Percentiles rank a stretch among this genome's conserved stretches.
phyloP scores from a whole-genome alignment of 2,329 filamentous ascomycete genomes.

The Graphiopsis chlorocephala region DNA sequence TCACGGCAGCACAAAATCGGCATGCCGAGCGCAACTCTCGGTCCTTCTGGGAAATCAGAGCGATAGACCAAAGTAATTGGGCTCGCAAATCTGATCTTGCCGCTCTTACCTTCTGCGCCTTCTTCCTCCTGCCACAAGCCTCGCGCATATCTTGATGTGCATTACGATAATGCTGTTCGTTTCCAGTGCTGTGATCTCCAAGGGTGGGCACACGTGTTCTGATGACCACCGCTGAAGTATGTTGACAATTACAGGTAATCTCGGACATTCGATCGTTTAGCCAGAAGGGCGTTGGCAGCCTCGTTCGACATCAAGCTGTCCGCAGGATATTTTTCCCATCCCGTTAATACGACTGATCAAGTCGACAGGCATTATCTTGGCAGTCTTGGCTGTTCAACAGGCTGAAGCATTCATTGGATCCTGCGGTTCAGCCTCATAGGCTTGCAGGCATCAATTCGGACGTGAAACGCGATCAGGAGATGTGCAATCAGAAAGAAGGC shows the following conservation, averaged over 20 bases:
- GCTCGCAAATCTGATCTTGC: neutral
- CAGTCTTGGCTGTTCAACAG: neutral
- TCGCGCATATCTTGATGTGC: neutral
- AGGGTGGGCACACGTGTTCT: neutral
- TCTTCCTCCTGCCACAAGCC: neutral
- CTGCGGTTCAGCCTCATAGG: neutral
- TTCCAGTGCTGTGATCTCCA: neutral
- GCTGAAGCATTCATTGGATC: neutral
- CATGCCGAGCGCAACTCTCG: neutral
- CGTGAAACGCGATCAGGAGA: neutral
- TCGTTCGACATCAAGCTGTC: neutral
- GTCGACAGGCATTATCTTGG: neutral
- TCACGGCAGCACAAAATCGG: neutral
- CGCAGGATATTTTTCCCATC: neutral
- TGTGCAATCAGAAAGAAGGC: neutral
- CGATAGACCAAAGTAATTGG: neutral
- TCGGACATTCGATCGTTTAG: neutral
- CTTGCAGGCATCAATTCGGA: neutral
- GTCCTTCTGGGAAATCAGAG: neutral
- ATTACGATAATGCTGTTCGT: neutral
- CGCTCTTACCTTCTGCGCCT: neutral
- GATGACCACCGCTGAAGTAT: neutral
- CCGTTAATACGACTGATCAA: neutral
- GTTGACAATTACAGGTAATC: neutral
- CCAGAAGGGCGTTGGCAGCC: neutral